Evolutionary conservation across 192 early-diverging fungal genomes (phyloP).

Genomic region (Gryganskiella cystojenkinii): DNA sequence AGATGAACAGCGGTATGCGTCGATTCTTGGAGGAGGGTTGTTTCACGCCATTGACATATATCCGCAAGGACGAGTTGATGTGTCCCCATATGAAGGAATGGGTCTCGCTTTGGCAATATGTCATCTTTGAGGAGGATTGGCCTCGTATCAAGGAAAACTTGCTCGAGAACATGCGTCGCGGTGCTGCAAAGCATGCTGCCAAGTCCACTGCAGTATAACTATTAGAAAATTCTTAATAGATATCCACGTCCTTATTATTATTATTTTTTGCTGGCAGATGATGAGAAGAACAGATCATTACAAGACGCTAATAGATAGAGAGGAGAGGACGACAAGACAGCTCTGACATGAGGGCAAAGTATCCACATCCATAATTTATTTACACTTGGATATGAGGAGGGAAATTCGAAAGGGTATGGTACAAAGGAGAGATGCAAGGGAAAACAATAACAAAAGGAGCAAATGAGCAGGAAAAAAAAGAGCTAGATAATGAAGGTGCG

Average conservation of each 20-base stretch:
- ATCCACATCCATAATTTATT: not conserved
- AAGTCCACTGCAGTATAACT: no score
- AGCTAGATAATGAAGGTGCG: no score
- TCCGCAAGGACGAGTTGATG: slow-evolving; percentile 36
- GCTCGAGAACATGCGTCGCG: slow-evolving; percentile 25
- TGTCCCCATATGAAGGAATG: slow-evolving; percentile 22
- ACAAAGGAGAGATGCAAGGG: slow-evolving; percentile 3
- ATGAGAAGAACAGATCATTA: no score
- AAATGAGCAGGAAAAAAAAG: not conserved
- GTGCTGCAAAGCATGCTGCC: slow-evolving; percentile 25
- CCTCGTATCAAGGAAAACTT: slow-evolving; percentile 33
- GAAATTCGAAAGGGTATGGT: not conserved
- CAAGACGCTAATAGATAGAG: not conserved
- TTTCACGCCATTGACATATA: slow-evolving; percentile 17
- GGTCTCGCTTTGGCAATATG: slow-evolving; percentile 36
- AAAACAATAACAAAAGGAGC: slow-evolving; percentile 10
- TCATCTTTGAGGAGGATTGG: slow-evolving; percentile 50
- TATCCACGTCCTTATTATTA: no score
- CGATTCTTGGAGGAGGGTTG: slow-evolving; percentile 38
- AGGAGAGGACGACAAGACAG: not conserved
- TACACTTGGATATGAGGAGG: not conserved
- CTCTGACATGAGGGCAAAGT: no score
- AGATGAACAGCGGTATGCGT: slow-evolving; percentile 40
- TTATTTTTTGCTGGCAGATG: no score
- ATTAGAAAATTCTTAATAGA: no score